Percentiles rank a stretch among this genome's conserved stretches.
These are phyloP conservation scores for Penicillium alfredii DNA, from an alignment of 495 filamentous ascomycete genomes.

Conservation along the genomic window DNA sequence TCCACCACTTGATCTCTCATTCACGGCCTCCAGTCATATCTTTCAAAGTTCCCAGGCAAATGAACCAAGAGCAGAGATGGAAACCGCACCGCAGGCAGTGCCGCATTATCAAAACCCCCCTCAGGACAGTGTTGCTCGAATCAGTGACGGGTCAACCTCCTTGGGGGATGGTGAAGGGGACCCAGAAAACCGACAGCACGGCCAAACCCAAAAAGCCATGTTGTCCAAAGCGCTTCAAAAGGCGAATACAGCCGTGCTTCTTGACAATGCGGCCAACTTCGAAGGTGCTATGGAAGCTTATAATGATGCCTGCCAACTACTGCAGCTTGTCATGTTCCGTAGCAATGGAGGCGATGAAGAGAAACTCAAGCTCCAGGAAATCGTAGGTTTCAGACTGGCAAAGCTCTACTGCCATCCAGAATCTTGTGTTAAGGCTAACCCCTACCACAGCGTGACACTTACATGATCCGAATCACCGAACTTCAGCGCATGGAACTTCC, in stretches of 20 bases:
- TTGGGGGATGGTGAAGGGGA: conserved; percentile 24
- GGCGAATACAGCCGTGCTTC: conserved; percentile 87
- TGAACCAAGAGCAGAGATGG: conserved; percentile 6
- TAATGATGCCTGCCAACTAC: conserved; percentile 74
- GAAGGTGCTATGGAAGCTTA: conserved; percentile 92
- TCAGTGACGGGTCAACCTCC: conserved; percentile 23
- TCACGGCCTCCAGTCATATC: conserved; percentile 18
- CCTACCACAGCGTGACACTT: conserved; percentile 70
- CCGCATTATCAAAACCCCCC: too few species aligned
- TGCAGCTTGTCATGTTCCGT: conserved; percentile 80
- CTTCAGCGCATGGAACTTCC: conserved; percentile 62
- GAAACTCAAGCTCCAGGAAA: conserved; percentile 75
- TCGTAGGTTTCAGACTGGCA: conserved; percentile 55
- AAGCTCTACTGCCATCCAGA: too few species aligned
- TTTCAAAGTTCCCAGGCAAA: conserved; percentile 18
- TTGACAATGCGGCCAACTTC: conserved; percentile 92
- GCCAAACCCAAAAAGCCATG: conserved; percentile 79
- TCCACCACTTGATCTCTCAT: conserved; percentile 21
- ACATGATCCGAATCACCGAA: conserved; percentile 81
- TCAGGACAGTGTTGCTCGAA: conserved; percentile 10
- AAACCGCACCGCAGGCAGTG: too few species aligned
- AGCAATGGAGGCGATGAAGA: conserved; percentile 77
- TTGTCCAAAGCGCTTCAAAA: conserved; percentile 88
- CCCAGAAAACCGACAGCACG: conserved; percentile 32
- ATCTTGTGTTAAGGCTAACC: conserved; percentile 14